A percentile compares a stretch with the other conserved stretches of the same genome.
Evolutionary conservation across 768 basidiomycete species (phyloP).

Genomic region (Cubamyces lactineus): DNA sequence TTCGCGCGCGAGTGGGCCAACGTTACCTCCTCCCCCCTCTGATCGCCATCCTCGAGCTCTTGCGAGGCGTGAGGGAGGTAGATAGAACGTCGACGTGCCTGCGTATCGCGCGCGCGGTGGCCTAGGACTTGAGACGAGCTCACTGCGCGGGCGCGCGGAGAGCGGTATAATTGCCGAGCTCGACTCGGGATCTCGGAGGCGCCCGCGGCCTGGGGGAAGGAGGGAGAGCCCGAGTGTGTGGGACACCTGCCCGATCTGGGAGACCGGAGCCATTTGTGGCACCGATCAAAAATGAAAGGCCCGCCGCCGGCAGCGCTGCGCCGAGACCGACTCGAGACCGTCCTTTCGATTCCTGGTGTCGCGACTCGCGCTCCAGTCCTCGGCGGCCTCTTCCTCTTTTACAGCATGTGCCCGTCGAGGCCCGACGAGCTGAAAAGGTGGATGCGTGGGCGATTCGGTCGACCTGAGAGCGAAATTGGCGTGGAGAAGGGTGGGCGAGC

Average conservation of each 20-base stretch:
- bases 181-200: background rate
- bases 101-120: too few species aligned
- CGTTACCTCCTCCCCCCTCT: too few species aligned
- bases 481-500: background rate
- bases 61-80: too few species aligned
- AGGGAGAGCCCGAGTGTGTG: too few species aligned
- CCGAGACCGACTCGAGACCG: slow-evolving; percentile 11
- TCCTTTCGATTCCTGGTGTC: background rate
- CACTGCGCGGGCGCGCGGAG: slow-evolving; percentile 1
- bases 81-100: too few species aligned
- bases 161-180: slow-evolving; percentile 13
- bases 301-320: background rate
- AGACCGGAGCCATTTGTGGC: slow-evolving; percentile 3
- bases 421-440: too few species aligned
- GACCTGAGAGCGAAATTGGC: too few species aligned
- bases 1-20: too few species aligned
- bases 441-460: too few species aligned
- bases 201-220: too few species aligned
- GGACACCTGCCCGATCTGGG: slow-evolving; percentile 2
- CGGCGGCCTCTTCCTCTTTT: background rate
- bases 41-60: too few species aligned
- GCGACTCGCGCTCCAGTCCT: background rate
- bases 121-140: background rate
- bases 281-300: slow-evolving; percentile 4
- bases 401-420: too few species aligned